Conservation (phyloP, 2,329 filamentous ascomycete genomes). For the Xylaria arbuscula region DNA sequence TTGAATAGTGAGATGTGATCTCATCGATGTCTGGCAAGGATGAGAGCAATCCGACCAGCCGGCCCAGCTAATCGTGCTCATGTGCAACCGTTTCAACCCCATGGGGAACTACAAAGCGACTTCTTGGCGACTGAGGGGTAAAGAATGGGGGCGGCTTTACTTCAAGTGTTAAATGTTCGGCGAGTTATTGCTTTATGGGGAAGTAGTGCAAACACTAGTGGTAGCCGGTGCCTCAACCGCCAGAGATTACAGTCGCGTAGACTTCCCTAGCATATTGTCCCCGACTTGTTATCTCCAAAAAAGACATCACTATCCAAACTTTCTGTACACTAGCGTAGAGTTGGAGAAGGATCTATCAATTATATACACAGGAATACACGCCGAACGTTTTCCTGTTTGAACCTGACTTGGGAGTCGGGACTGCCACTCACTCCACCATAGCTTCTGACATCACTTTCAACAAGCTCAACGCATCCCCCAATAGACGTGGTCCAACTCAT, state of each 20-base stretch:
- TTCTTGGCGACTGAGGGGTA: neutral
- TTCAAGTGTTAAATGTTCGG: neutral
- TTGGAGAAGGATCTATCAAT: neutral
- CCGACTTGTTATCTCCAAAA: too few relatives aligned
- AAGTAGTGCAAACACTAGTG: neutral
- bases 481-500: neutral
- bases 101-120: neutral
- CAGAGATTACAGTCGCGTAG: too few relatives aligned
- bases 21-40: neutral
- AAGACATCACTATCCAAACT: too few relatives aligned
- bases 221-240: neutral
- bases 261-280: neutral
- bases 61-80: neutral
- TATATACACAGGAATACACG: neutral
- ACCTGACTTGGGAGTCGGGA: neutral
- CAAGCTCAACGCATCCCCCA: neutral
- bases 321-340: too few relatives aligned
- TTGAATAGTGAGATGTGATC: neutral
- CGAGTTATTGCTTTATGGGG: slow-evolving; percentile 2
- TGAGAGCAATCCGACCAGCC: neutral
- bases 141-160: neutral
- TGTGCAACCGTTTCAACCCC: neutral
- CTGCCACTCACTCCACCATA: neutral
- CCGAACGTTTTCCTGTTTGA: slow-evolving; percentile 4
- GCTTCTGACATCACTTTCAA: neutral